Evolutionary conservation across 2,329 filamentous ascomycete species (phyloP), one percentile per base, ranked within the genome.

Genomic region (Ophiosphaerella narmari): DNA sequence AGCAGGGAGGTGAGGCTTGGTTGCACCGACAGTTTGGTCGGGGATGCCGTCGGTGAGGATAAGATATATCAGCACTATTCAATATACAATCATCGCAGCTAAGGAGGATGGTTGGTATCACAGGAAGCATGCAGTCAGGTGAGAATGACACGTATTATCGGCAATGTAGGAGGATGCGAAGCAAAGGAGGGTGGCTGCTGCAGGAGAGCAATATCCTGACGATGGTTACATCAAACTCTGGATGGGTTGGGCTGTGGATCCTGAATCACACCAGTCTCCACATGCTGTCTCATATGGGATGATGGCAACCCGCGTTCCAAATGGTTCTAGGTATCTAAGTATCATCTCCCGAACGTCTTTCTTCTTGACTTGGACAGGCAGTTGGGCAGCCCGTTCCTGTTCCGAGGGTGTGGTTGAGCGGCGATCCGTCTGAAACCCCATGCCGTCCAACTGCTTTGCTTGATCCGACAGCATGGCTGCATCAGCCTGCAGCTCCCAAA

Each of bases 351-450:
- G 3, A 21, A 21, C 18, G 3, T 21, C 18, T 21, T 21, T 21
- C 18, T 21, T 21, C 18, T 21, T 2, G 18, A 21, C 18, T 21
- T 21, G 18, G 18, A 5, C 18, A 21, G 18, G 18, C 18, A 21
- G 3, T 21, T 21, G 18, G 18, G 18, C 18, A 21, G 18, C 18
- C 18, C 18, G 40, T 42, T 18, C 40, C 14, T 33, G 32, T 29
- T 47, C 48, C 48, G 48, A 43, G 39, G 41, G 43, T 23, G 24
- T 40, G 48, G 48, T 47, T 47, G 48, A 41, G 38, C 33, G 48
- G 14, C 42, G 48, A 50, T 47, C 18, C 43, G 18, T 29, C 35
- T 44, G 23, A 33, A 16, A 18, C 29, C 32, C 38, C 38, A 47
- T 32, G 38, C 38, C 39, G 18, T 35, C 40, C n/a, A 13, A 47